Evolutionary conservation across 2,329 filamentous ascomycete species (phyloP), one percentile per base, ranked within the genome.

Genomic region (Aschersonia sp.): DNA sequence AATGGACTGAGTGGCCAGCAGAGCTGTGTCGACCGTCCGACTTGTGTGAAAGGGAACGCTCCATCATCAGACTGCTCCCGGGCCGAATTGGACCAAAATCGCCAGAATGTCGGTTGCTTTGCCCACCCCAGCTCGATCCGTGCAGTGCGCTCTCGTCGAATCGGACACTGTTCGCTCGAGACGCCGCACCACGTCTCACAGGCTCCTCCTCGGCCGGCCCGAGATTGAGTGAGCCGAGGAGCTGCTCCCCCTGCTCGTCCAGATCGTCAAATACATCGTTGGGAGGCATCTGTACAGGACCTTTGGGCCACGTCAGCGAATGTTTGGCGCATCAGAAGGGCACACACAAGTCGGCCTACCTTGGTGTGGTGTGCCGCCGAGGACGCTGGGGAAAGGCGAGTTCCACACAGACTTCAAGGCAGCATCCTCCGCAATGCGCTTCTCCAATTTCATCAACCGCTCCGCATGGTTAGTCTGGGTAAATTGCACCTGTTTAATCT

Each of bases 61-160:
- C 92, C 64, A 85, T 92, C 79, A 95, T 80, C 57, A 95, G 72
- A 37, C 87, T 83, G 62, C 87, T 94, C 30, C 81, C 78, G 29
- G 87, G 88, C 46, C 90, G 76, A 44, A 80, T 71, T 30, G 85
- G 83, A 41, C 81, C 79, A 54, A 94, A 83, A 48, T 97, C 92
- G 44, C 85, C 79, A 10, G 87, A 90, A 48, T 88, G 83, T 43
- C 90, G 80, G 50, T 83, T 85, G 53, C 79, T 80, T 58, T 94
- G 87, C 7, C 68, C 68, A 40, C 82, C 83, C 78, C 92, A 94
- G 62, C 88, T 77, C 7, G 78, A 88, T 44, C 87, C 84, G 56
- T 95, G 88, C 56, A 95, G 80, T 11, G 90, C 89, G 59, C 87
- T 95, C 62, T 97, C 90, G 60, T 97, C 92, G 58, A 98, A 98